Conservation (phyloP, 2,329 filamentous ascomycete species). For the Penicillium capsulatum region DNA sequence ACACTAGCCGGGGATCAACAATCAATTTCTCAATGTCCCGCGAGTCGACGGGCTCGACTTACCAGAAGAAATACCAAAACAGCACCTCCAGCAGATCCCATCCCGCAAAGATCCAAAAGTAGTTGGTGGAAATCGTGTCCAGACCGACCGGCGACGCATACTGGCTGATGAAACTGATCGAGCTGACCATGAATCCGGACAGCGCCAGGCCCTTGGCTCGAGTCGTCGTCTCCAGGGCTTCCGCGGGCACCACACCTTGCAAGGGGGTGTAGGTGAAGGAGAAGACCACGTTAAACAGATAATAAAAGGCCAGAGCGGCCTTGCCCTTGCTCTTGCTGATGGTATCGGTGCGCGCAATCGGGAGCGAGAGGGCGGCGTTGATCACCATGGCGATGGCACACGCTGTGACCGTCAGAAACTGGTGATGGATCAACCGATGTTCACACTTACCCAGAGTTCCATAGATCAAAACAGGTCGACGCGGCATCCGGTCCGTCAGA, state of each 20-base stretch:
- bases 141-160: conserved; percentile 49
- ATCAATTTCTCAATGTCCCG: neutral
- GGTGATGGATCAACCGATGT: too few species aligned
- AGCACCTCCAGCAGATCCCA: conserved; percentile 46
- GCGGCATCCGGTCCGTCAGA: conserved; percentile 46
- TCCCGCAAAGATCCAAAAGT: conserved; percentile 47
- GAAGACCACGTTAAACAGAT: conserved; percentile 50
- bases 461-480: conserved; percentile 45
- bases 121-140: conserved; percentile 38
- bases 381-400: conserved; percentile 44
- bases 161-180: conserved; percentile 49
- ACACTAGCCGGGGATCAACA: conserved; percentile 33
- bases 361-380: conserved; percentile 46
- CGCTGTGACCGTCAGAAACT: conserved; percentile 14
- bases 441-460: conserved; percentile 37
- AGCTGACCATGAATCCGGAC: conserved; percentile 45
- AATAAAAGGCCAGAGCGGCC: conserved; percentile 48
- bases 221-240: conserved; percentile 48
- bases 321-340: conserved; percentile 39
- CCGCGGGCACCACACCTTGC: conserved; percentile 47
- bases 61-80: conserved; percentile 48
- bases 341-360: conserved; percentile 29
- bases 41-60: conserved; percentile 1
- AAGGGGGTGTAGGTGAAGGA: conserved; percentile 51
- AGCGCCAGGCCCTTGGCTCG: conserved; percentile 48